Conservation (phyloP, 129 eudicot species). For the Centaurea solstitialis region DNA sequence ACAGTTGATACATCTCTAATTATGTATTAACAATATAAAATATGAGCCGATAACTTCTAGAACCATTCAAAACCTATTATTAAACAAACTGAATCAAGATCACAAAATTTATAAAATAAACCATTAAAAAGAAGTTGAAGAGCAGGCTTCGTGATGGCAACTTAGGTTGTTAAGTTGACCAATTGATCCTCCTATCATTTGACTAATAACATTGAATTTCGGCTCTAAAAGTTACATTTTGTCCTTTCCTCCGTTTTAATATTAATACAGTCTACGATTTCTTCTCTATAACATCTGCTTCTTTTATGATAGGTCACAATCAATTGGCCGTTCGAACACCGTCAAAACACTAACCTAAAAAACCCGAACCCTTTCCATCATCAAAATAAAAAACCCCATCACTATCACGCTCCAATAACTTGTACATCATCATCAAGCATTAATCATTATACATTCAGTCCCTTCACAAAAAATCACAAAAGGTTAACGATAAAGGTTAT, state of each 20-base stretch:
- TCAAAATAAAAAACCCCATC: background rate
- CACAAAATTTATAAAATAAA: background rate
- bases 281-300: background rate
- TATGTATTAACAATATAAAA: background rate
- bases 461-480: no score
- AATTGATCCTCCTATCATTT: constrained; percentile 12
- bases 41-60: background rate
- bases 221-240: background rate
- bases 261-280: background rate
- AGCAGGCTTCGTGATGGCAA: constrained; percentile 74
- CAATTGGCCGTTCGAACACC: background rate
- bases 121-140: constrained; percentile 5
- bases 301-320: background rate
- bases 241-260: constrained; percentile 3
- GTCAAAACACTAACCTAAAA: background rate
- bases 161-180: constrained; percentile 46
- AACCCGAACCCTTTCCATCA: background rate
- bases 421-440: background rate
- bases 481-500: no score
- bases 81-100: background rate
- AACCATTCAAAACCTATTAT: background rate
- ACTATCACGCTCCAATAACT: background rate
- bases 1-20: background rate
- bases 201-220: constrained; percentile 1
- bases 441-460: constrained; percentile 14